Evolutionary conservation across 1,284 basidiomycete genomes (phyloP).

Genomic region (Volvariella surrecta): DNA sequence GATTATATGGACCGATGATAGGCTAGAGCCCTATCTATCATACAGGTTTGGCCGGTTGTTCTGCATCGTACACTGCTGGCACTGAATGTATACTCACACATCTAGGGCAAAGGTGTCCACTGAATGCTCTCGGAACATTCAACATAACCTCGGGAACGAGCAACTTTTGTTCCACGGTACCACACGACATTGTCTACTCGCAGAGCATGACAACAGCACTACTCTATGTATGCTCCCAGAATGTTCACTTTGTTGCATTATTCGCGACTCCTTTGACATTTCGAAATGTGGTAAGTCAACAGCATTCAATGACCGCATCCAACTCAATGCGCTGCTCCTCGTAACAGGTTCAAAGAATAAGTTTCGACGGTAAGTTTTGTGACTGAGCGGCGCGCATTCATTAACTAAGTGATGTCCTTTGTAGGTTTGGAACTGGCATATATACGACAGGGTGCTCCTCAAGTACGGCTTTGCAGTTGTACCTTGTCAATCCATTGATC

Average conservation of each 20-base stretch:
- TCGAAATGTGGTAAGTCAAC: constrained; percentile 37
- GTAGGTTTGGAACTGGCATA: constrained; percentile 52
- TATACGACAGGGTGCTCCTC: constrained; percentile 55
- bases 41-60: constrained; percentile 33
- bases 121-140: constrained; percentile 13
- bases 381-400: constrained; percentile 3
- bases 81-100: constrained; percentile 1
- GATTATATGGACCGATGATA: constrained; percentile 35
- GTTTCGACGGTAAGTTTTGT: constrained; percentile 32
- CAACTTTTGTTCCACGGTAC: constrained; percentile 56
- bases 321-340: background rate
- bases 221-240: constrained; percentile 36
- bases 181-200: constrained; percentile 42
- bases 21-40: constrained; percentile 34
- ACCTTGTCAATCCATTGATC: background rate
- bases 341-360: constrained; percentile 40
- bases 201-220: constrained; percentile 33
- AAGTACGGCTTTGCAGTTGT: constrained; percentile 30
- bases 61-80: background rate
- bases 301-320: background rate
- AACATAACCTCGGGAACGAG: constrained; percentile 34
- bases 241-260: constrained; percentile 44
- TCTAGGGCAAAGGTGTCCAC: constrained; percentile 18
- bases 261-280: constrained; percentile 47
- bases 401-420: background rate